Evolutionary conservation across 176 grass and related monocot genomes (phyloP), one percentile per base, ranked within the genome.

Genomic region (Thalia dealbata): DNA sequence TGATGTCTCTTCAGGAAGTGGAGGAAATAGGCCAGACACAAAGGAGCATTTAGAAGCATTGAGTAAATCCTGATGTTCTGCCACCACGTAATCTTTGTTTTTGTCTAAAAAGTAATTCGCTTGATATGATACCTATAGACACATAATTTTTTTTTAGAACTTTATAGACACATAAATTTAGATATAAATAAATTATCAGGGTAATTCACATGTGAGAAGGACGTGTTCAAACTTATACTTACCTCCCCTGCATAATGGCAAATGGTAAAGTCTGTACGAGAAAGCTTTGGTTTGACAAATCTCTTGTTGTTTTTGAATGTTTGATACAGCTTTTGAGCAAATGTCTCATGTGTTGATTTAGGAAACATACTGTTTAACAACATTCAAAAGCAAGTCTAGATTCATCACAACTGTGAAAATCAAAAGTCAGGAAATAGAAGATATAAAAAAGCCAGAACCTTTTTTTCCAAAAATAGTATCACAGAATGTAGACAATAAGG

Each of bases 31-130:
- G 69, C 78, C 75, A 22, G 85, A 79, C 61, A 99, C 95, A 26
- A 99, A 99, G 16, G 83, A 59, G 30, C 95, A 99, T 30, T 52
- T 78, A 77, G 95, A 92, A 75, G 87, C 95, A 83, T 88, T 85
- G 62, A 99, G 73, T 78, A 99, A 84, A 79, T 93, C 95, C 84
- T 99, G 95, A 74, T 99, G 76, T 76, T 99, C 95, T 64, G 95
- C 95, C 60, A 99, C 90, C 52, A 99, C 87, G 88, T 99, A 99
- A 78, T 99, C 90, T 85, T 99, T 99, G 81, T 99, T 99, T 79
- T 99, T 99, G 74, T 99, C 95, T 74, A 99, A 66, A 75, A 99
- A 99, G 22, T 91, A 55, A 64, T 99, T 81, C 56, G 90, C 90
- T 79, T 99, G 83, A 79, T 99, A 99, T 63, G 83, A 83, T 59